Evolutionary conservation across 2,329 filamentous ascomycete species (phyloP), one percentile per base, ranked within the genome.

Genomic region (Volutella citrinella): DNA sequence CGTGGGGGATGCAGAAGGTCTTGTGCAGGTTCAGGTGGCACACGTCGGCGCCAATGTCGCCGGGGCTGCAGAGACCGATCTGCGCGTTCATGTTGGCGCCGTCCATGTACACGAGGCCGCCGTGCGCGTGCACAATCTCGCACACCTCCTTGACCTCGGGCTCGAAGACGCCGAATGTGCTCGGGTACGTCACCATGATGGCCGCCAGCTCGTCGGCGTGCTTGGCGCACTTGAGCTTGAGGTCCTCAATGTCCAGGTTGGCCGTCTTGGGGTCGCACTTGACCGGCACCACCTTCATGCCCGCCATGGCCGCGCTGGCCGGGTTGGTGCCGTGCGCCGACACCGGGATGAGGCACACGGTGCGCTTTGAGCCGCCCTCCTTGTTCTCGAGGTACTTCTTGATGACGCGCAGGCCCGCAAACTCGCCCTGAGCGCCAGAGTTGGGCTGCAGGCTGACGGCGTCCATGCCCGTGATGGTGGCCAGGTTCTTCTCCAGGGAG

Each of bases 31-130:
- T 97, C 38, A 97, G 73, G 69, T 97, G 91, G 74, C 91, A 96
- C 23, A 96, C 90, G 59, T 97, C 91, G 18, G 91, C 91, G n/a
- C 91, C 91, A 48, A 97, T 95, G 61, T 94, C 88, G 24, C 91
- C 91, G 3, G 91, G 91, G 5, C 87, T 95, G 71, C 88, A 95
- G 10, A 97, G 76, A 9, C 91, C 91, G 42, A 96, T 95, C 64
- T 96, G 91, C 9, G 91, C 91, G 59, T 96, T 97, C 87, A 96
- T 91, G 69, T 96, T 97, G 48, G 91, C 91, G 26, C 91, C 91
- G 56, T 97, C 91, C 91, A 96, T 96, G 71, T 96, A 97, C n/a
- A 97, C 91, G 58, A 94, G 88, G 11, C 91, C 91, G 27, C 91
- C 91, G 56, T 94, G 72, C 48, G 84, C 64, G 66, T 97, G 91